These are phyloP conservation scores for Neonectria punicea DNA, from an alignment of 2,329 filamentous ascomycete species.

Conservation along the genomic window DNA sequence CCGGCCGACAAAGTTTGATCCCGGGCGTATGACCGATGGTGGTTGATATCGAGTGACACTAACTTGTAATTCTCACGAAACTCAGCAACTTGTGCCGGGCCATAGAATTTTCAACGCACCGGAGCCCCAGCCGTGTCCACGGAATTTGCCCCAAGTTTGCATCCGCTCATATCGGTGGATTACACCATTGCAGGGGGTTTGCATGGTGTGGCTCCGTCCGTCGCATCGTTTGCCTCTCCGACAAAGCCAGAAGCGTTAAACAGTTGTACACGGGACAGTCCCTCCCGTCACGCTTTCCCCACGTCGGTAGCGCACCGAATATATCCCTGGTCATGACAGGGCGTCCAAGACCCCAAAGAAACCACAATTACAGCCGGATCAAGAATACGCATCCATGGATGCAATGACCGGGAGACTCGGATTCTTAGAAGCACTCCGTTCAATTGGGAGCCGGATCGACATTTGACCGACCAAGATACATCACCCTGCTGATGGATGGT, in stretches of 20 bases:
- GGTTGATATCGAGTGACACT: constrained; percentile 30
- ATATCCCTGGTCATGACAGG: neutral
- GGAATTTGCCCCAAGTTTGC: constrained; percentile 34
- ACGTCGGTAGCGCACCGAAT: neutral
- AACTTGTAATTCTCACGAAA: constrained; percentile 8
- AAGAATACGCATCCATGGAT: neutral
- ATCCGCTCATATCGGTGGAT: constrained; percentile 30
- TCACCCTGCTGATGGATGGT: constrained; percentile 8
- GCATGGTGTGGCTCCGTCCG: constrained; percentile 5
- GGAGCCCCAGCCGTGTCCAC: constrained; percentile 25
- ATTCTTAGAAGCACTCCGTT: neutral
- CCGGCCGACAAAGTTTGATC: constrained; percentile 30
- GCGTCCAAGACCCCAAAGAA: neutral
- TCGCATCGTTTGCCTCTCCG: constrained; percentile 21
- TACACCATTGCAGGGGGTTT: constrained; percentile 33
- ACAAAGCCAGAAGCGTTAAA: constrained; percentile 12
- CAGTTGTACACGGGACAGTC: constrained; percentile 21
- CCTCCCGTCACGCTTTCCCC: constrained; percentile 1
- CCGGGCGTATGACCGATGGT: constrained; percentile 15
- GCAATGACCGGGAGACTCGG: constrained; percentile 1
- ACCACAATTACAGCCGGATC: neutral
- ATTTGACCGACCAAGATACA: constrained; percentile 9
- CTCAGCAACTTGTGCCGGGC: constrained; percentile 29
- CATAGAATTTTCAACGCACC: constrained; percentile 28
- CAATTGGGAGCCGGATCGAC: neutral